phyloP scores from a whole-genome alignment of 805 yeast genomes.

The Grigorovia jiainica region DNA sequence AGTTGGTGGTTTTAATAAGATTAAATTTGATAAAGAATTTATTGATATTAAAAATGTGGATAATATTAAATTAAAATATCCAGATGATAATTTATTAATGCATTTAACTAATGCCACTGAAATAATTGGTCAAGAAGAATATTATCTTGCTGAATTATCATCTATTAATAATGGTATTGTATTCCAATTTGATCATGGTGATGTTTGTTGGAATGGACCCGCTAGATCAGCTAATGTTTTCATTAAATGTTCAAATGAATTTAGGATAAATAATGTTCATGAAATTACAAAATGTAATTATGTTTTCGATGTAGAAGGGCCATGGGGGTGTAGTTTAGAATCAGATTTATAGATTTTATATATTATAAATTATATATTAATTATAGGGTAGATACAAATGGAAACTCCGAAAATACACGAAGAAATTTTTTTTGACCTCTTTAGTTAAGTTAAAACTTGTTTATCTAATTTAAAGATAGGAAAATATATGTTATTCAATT shows the following conservation, averaged over 20 bases:
- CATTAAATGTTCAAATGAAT: constrained; percentile 54
- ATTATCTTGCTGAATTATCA: constrained; percentile 22
- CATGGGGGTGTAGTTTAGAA: constrained; percentile 32
- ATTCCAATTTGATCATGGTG: constrained; percentile 49
- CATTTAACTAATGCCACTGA: constrained; percentile 19
- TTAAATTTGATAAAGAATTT: constrained; percentile 10
- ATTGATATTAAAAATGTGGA: constrained; percentile 14
- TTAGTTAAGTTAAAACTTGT: too few relatives aligned
- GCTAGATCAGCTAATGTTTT: constrained; percentile 56
- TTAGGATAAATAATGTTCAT: constrained; percentile 43
- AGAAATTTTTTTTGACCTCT: too few relatives aligned
- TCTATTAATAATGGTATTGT: constrained; percentile 27
- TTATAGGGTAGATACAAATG: too few relatives aligned
- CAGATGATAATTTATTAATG: constrained; percentile 10
- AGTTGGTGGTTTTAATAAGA: constrained; percentile 16
- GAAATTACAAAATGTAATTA: constrained; percentile 91
- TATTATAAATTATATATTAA: too few relatives aligned
- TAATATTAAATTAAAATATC: constrained; percentile 15
- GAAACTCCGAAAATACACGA: too few relatives aligned
- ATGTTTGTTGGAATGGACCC: constrained; percentile 93
- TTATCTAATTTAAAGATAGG: too few relatives aligned
- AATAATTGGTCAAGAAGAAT: constrained; percentile 10
- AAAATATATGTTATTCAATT: too few relatives aligned
- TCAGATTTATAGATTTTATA: too few relatives aligned
- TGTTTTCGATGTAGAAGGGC: constrained; percentile 36